Conservation (phyloP, 2,329 filamentous ascomycete genomes). For the Fusarium verticillioides region DNA sequence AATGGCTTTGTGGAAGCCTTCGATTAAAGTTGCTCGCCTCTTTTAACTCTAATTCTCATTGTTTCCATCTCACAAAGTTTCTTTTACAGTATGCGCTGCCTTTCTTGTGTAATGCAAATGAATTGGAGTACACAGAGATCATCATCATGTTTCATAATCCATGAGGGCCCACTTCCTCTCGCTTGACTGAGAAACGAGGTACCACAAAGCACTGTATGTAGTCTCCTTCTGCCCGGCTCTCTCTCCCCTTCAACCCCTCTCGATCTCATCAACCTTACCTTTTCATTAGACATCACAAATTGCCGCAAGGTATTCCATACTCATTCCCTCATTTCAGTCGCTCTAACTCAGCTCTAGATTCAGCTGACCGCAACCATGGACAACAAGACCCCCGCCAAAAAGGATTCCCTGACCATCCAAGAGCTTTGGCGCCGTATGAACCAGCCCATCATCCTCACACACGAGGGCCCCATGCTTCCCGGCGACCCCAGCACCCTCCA, state of each 20-base stretch:
- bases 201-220: background rate
- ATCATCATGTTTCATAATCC: background rate
- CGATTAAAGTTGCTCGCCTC: background rate
- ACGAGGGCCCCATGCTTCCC: background rate
- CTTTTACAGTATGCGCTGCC: background rate
- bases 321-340: background rate
- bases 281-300: rapidly evolving
- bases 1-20: rapidly evolving
- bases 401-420: background rate
- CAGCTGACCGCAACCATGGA: background rate
- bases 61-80: background rate
- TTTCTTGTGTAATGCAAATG: no score
- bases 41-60: background rate
- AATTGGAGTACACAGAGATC: background rate
- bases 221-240: rapidly evolving
- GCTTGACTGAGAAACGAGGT: background rate
- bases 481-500: background rate
- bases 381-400: background rate
- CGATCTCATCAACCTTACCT: background rate
- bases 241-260: no score
- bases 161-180: background rate
- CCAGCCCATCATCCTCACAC: no score
- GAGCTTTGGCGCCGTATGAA: background rate
- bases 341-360: background rate
- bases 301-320: background rate